Percentiles rank a stretch among this genome's conserved stretches.
Evolutionary conservation across 2,329 filamentous ascomycete genomes (phyloP).

Genomic region (Byssothecium circinans): DNA sequence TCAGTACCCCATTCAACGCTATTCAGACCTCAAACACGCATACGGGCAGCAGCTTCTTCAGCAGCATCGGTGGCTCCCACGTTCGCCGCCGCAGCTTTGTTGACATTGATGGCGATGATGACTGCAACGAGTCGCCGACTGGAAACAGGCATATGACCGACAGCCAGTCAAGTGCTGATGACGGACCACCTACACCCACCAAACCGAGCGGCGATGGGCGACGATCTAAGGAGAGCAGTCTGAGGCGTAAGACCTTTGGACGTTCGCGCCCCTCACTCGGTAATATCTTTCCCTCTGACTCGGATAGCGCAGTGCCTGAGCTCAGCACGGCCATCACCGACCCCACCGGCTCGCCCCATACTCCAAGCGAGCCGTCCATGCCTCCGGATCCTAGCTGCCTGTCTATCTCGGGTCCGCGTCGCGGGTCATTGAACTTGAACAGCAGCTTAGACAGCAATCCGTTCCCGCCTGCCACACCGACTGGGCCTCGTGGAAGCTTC

Average conservation of each 20-base stretch:
- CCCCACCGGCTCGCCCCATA: constrained; percentile 65
- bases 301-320: constrained; percentile 8
- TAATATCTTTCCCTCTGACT: constrained; percentile 48
- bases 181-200: constrained; percentile 91
- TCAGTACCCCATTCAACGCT: constrained; percentile 78
- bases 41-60: constrained; percentile 64
- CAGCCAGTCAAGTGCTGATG: constrained; percentile 64
- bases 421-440: constrained; percentile 41
- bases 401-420: constrained; percentile 68
- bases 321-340: not conserved
- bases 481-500: constrained; percentile 62
- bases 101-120: constrained; percentile 75
- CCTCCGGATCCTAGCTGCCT: constrained; percentile 80
- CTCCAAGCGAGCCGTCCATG: constrained; percentile 73
- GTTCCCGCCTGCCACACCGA: constrained; percentile 80
- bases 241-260: constrained; percentile 54
- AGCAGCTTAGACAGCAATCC: constrained; percentile 46
- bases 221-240: constrained; percentile 54
- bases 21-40: constrained; percentile 51
- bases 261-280: constrained; percentile 49
- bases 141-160: constrained; percentile 53
- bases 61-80: constrained; percentile 54
- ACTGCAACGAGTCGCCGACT: constrained; percentile 57
- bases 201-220: constrained; percentile 63
- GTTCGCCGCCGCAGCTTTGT: constrained; percentile 71